phyloP scores from a whole-genome alignment of 768 basidiomycete species.

The Mrakia gelida region DNA sequence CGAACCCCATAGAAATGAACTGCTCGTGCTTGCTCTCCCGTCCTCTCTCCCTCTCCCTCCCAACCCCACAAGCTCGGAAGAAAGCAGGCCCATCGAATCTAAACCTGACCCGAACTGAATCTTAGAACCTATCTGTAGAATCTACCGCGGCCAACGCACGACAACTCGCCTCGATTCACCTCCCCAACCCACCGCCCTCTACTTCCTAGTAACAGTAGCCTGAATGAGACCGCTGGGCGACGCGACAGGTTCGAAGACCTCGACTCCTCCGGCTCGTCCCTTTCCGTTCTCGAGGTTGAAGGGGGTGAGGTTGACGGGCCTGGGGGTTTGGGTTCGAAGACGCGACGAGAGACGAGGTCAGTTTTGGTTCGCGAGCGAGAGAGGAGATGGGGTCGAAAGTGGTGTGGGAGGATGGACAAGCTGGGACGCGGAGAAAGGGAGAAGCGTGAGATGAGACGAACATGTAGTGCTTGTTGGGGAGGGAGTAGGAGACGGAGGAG shows the following conservation, averaged over 20 bases:
- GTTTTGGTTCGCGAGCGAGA: constrained; percentile 9
- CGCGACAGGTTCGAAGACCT: constrained; percentile 52
- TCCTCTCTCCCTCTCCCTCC: no score
- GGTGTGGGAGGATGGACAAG: constrained; percentile 28
- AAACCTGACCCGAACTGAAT: no score
- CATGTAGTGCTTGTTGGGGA: constrained; percentile 60
- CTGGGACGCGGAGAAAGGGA: constrained; percentile 51
- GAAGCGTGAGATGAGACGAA: constrained; percentile 50
- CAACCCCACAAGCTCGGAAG: no score
- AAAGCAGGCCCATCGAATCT: no score
- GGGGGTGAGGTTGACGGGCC: constrained; percentile 41
- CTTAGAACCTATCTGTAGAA: no score
- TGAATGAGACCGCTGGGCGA: constrained; percentile 48
- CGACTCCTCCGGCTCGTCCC: constrained; percentile 54
- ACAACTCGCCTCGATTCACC: no score
- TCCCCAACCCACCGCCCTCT: neutral
- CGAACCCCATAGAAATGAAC: no score
- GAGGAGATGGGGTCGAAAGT: constrained; percentile 14
- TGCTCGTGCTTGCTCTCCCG: no score
- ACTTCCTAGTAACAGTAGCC: constrained; percentile 13
- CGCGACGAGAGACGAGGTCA: constrained; percentile 1
- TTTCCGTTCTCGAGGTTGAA: constrained; percentile 50
- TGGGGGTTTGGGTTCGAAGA: constrained; percentile 32
- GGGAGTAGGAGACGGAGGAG: constrained; percentile 59
- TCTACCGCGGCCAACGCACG: no score